Base-by-base conservation (phyloP, 805 yeast genomes). In the Phaffomyces opuntiae region DNA sequence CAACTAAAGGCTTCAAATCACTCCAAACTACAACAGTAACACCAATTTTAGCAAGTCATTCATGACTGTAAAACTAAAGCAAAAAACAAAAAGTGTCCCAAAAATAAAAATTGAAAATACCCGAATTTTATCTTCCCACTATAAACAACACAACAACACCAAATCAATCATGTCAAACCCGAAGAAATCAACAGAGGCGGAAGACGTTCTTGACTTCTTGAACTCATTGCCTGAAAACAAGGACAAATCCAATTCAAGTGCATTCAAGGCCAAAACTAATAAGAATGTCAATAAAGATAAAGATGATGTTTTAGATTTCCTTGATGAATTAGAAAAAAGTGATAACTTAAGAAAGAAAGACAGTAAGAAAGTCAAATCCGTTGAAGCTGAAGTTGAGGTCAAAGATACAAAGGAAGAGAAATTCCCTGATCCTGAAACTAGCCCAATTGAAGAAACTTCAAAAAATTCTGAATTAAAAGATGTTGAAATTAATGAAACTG, bases 171-270 rank as follows among this genome's bases (percentile, higher is more conserved):
- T 35, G 38, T 29, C 35, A 37, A 53, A 56, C 4, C 60, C 61
- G 33, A 59, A 57, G 53, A 68, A 65, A 46, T 55, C 72, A 5
- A 69, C 72, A 17, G 83, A 81, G 48, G 80, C 81, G 24, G 86
- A 83, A 51, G 91, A 85, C 55, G 91, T 86, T 6, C 71, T 86
- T 45, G 91, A 85, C 51, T 87, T 87, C 59, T 72, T 86, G 53
- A 88, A 84, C 57, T 83, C 90, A 1, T 73, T 88, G 40, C 93
- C 95, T 4, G 88, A 82, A 26, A 57, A 53, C 32, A 56, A 57
- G 40, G 61, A 57, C 46, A 53, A 52, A 12, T 47, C 54, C 46
- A 53, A 52, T 11, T 47, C 54, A 2, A 35, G 44, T 21, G 44
- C 45, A 13, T 49, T 49, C 29, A 49, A 47, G 29, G 52, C 52